Conservation (phyloP, 768 basidiomycete species). For the Serendipita vermifera region DNA sequence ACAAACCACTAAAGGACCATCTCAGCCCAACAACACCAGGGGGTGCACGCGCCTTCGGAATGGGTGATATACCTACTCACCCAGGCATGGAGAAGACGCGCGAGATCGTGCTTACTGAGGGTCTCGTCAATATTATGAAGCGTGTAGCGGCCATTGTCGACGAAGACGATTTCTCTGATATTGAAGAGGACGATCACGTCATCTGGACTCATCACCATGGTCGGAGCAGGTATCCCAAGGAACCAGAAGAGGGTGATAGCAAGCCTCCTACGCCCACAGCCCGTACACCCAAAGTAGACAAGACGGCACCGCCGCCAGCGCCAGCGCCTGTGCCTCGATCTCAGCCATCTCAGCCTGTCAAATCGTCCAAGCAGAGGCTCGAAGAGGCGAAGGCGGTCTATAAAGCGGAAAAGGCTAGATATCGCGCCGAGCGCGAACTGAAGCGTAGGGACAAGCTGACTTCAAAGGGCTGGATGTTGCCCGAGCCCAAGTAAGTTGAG, state of each 20-base stretch:
- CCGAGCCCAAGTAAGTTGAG: no score
- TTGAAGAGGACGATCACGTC: conserved; percentile 1
- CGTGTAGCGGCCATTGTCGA: conserved; percentile 2
- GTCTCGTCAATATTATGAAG: neutral
- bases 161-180: neutral
- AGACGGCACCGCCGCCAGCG: neutral
- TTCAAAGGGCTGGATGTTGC: neutral
- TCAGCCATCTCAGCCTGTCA: no score
- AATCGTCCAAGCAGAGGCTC: neutral
- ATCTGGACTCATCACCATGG: conserved; percentile 5
- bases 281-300: neutral
- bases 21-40: no score
- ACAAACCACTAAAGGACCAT: neutral
- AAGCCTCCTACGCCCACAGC: no score
- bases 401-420: conserved; percentile 8
- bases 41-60: no score
- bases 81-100: neutral
- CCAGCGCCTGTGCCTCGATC: neutral
- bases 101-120: neutral
- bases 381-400: conserved; percentile 7
- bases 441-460: neutral
- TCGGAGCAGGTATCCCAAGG: neutral
- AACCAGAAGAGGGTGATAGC: neutral
- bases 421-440: neutral
- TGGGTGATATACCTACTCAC: no score